Base-by-base conservation (phyloP, 768 basidiomycete genomes). In the Thelephora ganbajun region DNA sequence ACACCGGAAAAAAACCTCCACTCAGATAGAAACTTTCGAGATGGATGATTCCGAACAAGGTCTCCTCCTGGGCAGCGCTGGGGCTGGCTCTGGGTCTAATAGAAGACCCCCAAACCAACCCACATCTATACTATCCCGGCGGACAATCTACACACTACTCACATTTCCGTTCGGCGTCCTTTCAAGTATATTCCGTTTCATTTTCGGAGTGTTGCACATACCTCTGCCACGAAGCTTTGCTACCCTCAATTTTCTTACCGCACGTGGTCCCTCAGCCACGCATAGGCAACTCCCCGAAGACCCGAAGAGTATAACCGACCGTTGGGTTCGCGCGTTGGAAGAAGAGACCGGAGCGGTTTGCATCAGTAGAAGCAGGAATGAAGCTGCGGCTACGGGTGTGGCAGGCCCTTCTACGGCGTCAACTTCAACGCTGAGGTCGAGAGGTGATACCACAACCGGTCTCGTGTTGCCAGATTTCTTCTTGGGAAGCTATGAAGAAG, bases 311-410 rank as follows among this genome's bases (percentile, higher is more conserved):
- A 80, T 77, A 0, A 71, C 77, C 0, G 87, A 87, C 52, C 70
- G 80, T 22, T 90, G 86, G 83, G 69, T 93, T 14, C 72, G 79
- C 18, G 76, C 80, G 26, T 70, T 92, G 4, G 88, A 93, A 60
- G 86, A 90, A 50, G 84, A 88, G 59, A 89, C 87, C 0, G 87
- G 88, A 4, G 86, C 85, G 0, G 64, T 79, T 13, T 77, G 69
- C 48, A 66, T 81, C 39, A 72, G 72, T 43, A 67, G 69, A 16
- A 18, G 56, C 61, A n/a, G 63, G 3, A 19, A 60, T 64, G 9
- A 52, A 39, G 53, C 39, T 18, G 50, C 50, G 19, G 35, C 51
- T 7, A 44, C 35, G 2, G 49, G 23, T 11, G 12, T 13, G 4
- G 34, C 26, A n/a, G 33, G 44, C 33, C 45, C 19, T 22, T 34